Percentiles rank a stretch among this genome's conserved stretches.
Evolutionary conservation across 148 eudicot genomes (phyloP).

Genomic region (Euryodendron excelsum): DNA sequence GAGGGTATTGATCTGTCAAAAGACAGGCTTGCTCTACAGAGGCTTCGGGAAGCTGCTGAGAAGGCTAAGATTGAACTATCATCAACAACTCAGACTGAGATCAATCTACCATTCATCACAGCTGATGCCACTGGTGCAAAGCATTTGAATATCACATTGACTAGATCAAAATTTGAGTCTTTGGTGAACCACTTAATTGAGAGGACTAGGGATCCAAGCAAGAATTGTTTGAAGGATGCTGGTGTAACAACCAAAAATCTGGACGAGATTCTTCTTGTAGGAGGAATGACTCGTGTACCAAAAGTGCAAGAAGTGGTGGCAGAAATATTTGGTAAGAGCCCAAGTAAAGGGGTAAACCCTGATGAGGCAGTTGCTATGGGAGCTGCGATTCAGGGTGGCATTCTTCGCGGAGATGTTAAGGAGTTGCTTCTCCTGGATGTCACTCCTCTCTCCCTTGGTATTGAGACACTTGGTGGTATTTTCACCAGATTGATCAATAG

Average conservation of each 20-base stretch:
- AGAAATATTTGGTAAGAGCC: slow-evolving; percentile 82
- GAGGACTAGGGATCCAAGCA: slow-evolving; percentile 77
- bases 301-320: slow-evolving; percentile 78
- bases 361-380: slow-evolving; percentile 99
- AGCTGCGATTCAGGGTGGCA: slow-evolving; percentile 98
- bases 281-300: slow-evolving; percentile 96
- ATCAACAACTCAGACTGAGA: slow-evolving; percentile 91
- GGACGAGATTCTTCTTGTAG: slow-evolving; percentile 92
- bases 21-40: slow-evolving; percentile 85
- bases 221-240: slow-evolving; percentile 90
- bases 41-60: slow-evolving; percentile 94
- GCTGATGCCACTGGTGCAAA: slow-evolving; percentile 93
- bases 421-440: slow-evolving; percentile 94
- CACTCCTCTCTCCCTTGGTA: slow-evolving; percentile 92
- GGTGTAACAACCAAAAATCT: slow-evolving; percentile 64
- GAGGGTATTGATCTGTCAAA: slow-evolving; percentile 67
- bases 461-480: slow-evolving; percentile 94
- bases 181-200: slow-evolving; percentile 79
- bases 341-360: slow-evolving; percentile 96
- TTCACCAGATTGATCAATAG: slow-evolving; percentile 83
- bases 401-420: slow-evolving; percentile 93
- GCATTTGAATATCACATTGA: slow-evolving; percentile 83
- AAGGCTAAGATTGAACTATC: slow-evolving; percentile 95
- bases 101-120: slow-evolving; percentile 85
- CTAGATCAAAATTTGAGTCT: slow-evolving; percentile 87